phyloP scores from a whole-genome alignment of 148 eudicot species.

The Nyssa sinensis region DNA sequence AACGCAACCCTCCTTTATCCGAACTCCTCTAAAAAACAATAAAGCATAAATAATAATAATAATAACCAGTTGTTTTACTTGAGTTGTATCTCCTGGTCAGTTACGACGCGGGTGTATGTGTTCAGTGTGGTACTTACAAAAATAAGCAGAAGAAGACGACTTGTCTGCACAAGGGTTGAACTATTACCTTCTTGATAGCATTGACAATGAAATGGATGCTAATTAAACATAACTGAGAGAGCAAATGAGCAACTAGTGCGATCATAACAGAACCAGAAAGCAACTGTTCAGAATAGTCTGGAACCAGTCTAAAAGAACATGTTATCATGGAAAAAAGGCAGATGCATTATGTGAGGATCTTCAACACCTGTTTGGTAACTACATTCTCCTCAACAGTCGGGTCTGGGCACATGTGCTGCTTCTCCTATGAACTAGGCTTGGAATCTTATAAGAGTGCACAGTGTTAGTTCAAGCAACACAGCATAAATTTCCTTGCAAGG shows the following conservation, averaged over 20 bases:
- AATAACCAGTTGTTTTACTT: too few species aligned
- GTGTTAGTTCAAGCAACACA: conserved; percentile 6
- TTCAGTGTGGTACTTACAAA: too few species aligned
- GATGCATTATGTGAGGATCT: background rate
- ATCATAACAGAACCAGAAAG: background rate
- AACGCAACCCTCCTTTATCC: too few species aligned
- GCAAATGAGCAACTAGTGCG: background rate
- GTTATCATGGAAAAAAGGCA: background rate
- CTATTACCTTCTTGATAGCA: background rate
- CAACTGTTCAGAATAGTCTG: too few species aligned
- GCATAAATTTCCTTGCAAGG: background rate
- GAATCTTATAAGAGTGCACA: background rate
- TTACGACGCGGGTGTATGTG: too few species aligned
- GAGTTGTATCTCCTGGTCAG: too few species aligned
- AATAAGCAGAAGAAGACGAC: too few species aligned
- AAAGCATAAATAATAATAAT: too few species aligned
- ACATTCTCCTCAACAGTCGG: background rate
- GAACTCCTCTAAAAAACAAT: too few species aligned
- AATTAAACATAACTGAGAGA: background rate
- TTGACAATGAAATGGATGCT: background rate
- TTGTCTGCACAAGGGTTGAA: background rate
- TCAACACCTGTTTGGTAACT: background rate
- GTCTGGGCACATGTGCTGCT: background rate
- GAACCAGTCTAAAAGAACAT: background rate
- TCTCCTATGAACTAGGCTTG: background rate